Percentiles rank a stretch among this genome's conserved stretches.
phyloP scores from a whole-genome alignment of 208 protist species.

The Leishmania turanica region DNA sequence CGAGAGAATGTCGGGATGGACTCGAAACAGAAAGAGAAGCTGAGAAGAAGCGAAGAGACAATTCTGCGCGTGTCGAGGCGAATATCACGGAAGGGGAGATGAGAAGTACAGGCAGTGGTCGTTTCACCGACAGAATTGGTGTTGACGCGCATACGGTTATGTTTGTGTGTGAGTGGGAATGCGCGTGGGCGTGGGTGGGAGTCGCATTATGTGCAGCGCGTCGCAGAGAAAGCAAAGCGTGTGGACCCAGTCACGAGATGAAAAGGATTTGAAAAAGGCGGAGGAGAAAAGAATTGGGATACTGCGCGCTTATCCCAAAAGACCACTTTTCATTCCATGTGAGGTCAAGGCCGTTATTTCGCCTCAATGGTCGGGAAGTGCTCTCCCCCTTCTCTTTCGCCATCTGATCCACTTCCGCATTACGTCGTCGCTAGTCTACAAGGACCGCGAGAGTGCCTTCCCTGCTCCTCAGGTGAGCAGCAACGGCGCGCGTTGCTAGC shows the following conservation, averaged over 20 bases:
- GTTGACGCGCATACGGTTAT: neutral
- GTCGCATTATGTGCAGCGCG: neutral
- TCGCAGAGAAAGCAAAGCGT: neutral
- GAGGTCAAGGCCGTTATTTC: neutral
- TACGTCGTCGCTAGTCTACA: neutral
- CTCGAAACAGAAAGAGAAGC: slow-evolving; percentile 4
- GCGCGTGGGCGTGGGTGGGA: neutral
- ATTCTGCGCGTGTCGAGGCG: neutral
- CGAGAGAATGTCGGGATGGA: neutral
- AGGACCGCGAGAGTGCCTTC: neutral
- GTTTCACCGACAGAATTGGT: neutral
- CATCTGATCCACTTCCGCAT: neutral
- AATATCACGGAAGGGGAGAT: neutral
- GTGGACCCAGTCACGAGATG: neutral
- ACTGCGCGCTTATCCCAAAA: neutral
- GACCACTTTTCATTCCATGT: neutral
- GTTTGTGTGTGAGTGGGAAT: neutral
- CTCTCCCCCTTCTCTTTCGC: neutral
- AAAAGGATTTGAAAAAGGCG: slow-evolving; percentile 3
- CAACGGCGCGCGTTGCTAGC: neutral
- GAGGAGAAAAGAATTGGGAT: slow-evolving; percentile 3
- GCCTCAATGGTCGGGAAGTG: neutral
- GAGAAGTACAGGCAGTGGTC: neutral
- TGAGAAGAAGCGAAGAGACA: neutral
- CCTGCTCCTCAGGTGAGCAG: neutral